Conservation (phyloP, 176 grass and related monocot species). For the Triticum dicoccoides region DNA sequence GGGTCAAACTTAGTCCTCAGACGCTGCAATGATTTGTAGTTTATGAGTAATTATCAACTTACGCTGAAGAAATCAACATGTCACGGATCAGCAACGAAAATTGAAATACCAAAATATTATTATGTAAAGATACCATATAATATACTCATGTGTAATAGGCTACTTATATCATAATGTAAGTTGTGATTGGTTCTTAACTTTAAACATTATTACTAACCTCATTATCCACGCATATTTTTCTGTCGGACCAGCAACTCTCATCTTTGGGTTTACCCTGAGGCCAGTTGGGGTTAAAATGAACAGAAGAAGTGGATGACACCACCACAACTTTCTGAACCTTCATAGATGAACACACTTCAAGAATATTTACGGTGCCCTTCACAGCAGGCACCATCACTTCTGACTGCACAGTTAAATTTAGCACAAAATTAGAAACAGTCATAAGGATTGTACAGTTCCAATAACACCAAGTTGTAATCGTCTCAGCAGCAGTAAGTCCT, state of each 20-base stretch:
- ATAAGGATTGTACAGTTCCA: not conserved
- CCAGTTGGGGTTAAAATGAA: slow-evolving; percentile 19
- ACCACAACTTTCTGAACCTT: slow-evolving; percentile 28
- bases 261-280: slow-evolving; percentile 14
- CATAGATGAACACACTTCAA: slow-evolving; percentile 3
- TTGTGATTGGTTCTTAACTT: not conserved
- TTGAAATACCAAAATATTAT: not conserved
- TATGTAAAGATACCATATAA: not conserved
- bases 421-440: not conserved
- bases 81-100: not conserved
- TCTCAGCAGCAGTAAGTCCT: not conserved
- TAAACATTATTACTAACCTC: slow-evolving; percentile 9
- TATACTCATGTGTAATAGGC: not conserved
- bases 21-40: not conserved
- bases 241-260: slow-evolving; percentile 37
- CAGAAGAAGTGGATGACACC: slow-evolving; percentile 30
- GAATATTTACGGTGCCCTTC: slow-evolving; percentile 12
- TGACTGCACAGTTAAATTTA: slow-evolving; percentile 23
- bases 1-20: not conserved
- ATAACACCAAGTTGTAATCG: not conserved
- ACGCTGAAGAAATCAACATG: not conserved
- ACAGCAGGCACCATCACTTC: slow-evolving; percentile 37
- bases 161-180: not conserved
- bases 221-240: not conserved
- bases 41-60: not conserved